These are phyloP conservation scores for Pseudophaeomoniella oleicola DNA, from an alignment of 2,329 filamentous ascomycete genomes.

Conservation along the genomic window DNA sequence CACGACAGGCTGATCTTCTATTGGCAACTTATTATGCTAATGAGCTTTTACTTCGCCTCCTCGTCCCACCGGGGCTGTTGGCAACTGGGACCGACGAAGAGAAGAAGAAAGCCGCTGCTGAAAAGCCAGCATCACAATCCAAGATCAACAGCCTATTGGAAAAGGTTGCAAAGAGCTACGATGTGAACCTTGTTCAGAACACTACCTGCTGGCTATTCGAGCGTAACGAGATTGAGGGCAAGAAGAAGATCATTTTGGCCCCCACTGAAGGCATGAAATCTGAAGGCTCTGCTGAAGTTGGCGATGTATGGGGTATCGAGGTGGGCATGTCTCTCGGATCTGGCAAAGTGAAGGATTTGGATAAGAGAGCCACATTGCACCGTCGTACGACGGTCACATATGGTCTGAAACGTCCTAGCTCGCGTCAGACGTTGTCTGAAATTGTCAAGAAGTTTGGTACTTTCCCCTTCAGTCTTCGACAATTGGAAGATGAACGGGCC, in stretches of 20 bases:
- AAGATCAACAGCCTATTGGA: constrained; percentile 80
- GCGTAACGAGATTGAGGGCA: constrained; percentile 91
- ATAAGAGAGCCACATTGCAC: constrained; percentile 81
- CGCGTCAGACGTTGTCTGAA: constrained; percentile 82
- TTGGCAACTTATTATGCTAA: constrained; percentile 91
- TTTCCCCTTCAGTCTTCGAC: constrained; percentile 94
- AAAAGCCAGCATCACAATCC: constrained; percentile 70
- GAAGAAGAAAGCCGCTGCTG: constrained; percentile 75
- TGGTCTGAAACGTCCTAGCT: constrained; percentile 84
- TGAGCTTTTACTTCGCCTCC: constrained; percentile 78
- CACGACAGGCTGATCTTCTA: constrained; percentile 71
- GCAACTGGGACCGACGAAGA: constrained; percentile 79
- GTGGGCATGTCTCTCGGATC: constrained; percentile 79
- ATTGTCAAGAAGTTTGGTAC: constrained; percentile 93
- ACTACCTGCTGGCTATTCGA: constrained; percentile 96
- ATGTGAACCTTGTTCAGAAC: constrained; percentile 88
- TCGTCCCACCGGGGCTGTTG: constrained; percentile 80
- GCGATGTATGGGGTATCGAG: constrained; percentile 97
- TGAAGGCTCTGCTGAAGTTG: constrained; percentile 73
- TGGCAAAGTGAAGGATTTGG: constrained; percentile 87
- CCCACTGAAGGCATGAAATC: constrained; percentile 79
- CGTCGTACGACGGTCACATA: constrained; percentile 86
- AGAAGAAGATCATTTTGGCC: constrained; percentile 88
- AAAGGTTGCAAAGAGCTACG: constrained; percentile 82
- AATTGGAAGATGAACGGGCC: constrained; percentile 90